Evolutionary conservation across 345 rosid genomes (phyloP), one percentile per base, ranked within the genome.

Genomic region (Orychophragmus violaceus): DNA sequence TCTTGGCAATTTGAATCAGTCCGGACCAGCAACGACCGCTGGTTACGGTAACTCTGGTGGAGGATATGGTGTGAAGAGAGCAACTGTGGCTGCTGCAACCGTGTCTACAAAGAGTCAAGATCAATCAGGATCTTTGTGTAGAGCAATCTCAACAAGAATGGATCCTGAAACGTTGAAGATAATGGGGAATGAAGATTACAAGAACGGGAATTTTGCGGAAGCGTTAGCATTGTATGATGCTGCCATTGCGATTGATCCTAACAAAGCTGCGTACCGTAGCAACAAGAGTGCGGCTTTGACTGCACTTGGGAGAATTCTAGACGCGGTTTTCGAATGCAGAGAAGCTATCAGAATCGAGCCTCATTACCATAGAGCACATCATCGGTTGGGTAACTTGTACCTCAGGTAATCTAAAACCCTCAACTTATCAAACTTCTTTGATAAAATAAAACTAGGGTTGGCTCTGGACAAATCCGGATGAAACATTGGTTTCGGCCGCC

Each of bases 121-220:
- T 27, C 77, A 69, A 13, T 35, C 81, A 0, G 81, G 73, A 50
- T 88, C 99, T 3, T 78, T 91, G 28, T 94, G 97, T 54, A 79
- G 96, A 37, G 93, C 95, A 8, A 65, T 91, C 23, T 91, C 99
- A 0, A 94, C 97, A 0, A 80, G 97, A 71, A 94, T 88, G 95
- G 99, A 94, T 64, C 99, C 99, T 0, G 97, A 94, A 70, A 86
- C 85, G 12, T 71, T 94, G 80, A 94, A 94, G 71, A 87, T 90
- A 0, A 87, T 87, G 97, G 99, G 97, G 0, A 94, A 94, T 49
- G 99, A 94, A 76, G 99, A 94, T 75, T 94, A 91, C 76, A 94
- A 94, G 84, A 89, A 79, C 2, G 97, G 99, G 23, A 88, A 85
- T 62, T 88, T 87, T 12, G 93, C 85, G 0, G 97, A 88, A 75